These are phyloP conservation scores for Tephrocybe sp. DNA, from an alignment of 768 basidiomycete genomes.

Conservation along the genomic window DNA sequence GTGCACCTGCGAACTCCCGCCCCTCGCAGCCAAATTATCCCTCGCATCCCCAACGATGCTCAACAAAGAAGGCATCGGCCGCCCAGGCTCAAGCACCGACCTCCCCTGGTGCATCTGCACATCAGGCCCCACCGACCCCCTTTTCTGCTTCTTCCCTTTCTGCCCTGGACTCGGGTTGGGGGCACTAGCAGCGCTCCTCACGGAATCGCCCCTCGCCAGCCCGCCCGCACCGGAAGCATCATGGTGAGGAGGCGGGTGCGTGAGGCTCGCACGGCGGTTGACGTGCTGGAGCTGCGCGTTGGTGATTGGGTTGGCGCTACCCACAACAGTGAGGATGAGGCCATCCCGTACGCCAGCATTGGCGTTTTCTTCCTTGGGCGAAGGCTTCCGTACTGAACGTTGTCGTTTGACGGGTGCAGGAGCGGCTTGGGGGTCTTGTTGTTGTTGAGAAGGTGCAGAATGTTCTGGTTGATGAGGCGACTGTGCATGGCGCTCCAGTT, in stretches of 20 bases:
- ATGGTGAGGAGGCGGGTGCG: not conserved
- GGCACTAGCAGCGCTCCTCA: slow-evolving; percentile 31
- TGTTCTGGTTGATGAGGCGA: too few relatives aligned
- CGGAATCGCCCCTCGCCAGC: slow-evolving; percentile 13
- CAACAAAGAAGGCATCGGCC: slow-evolving; percentile 49
- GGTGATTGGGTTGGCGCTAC: not conserved
- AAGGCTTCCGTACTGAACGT: not conserved
- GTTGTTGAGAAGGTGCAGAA: too few relatives aligned
- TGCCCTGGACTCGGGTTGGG: slow-evolving; percentile 16
- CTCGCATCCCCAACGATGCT: slow-evolving; percentile 14
- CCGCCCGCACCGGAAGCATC: not conserved
- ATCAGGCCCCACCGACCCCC: slow-evolving; percentile 20
- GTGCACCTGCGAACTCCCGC: not conserved
- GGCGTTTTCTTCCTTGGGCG: not conserved
- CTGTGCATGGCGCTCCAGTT: too few relatives aligned
- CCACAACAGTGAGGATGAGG: not conserved
- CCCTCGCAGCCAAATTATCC: not conserved
- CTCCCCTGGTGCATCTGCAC: slow-evolving; percentile 12
- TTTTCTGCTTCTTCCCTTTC: slow-evolving; percentile 5
- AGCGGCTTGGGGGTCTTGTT: too few relatives aligned
- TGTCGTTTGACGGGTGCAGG: too few relatives aligned
- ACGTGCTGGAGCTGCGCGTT: not conserved
- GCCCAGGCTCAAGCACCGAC: slow-evolving; percentile 11
- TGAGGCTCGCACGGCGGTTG: not conserved
- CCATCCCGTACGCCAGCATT: not conserved